A percentile compares a stretch with the other conserved stretches of the same genome.
phyloP scores from a whole-genome alignment of 305 asterid species.

The Ruellia speciosa region DNA sequence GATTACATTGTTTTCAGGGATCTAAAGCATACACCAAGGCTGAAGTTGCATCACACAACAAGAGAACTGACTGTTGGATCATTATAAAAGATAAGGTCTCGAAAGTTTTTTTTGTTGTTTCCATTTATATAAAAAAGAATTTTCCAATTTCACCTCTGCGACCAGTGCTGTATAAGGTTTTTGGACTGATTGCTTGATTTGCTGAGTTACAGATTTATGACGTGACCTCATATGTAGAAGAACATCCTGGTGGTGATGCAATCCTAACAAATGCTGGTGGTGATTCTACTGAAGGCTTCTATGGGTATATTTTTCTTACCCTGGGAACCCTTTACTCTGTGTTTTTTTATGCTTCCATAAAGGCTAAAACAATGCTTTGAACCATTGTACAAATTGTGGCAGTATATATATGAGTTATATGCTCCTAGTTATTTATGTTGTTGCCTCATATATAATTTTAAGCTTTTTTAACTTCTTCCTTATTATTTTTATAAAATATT shows the following conservation, averaged over 20 bases:
- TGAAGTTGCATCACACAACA: conserved; percentile 73
- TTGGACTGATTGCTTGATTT: background rate
- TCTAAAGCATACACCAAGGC: conserved; percentile 49
- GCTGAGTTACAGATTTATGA: conserved; percentile 59
- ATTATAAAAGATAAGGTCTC: conserved; percentile 79
- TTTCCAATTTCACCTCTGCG: no score
- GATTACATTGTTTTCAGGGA: conserved; percentile 28
- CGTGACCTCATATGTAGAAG: conserved; percentile 90
- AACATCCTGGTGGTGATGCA: conserved; percentile 96
- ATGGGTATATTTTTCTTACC: conserved; percentile 42
- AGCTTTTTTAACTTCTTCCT: conserved; percentile 1
- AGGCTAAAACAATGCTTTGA: conserved; percentile 2
- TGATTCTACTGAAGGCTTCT: conserved; percentile 86
- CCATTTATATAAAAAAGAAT: no score
- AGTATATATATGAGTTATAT: background rate
- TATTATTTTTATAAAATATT: background rate
- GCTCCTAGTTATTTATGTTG: background rate
- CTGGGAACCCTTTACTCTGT: background rate
- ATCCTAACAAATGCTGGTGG: conserved; percentile 82
- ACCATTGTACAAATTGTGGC: background rate
- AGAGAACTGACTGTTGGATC: conserved; percentile 86
- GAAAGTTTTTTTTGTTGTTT: no score
- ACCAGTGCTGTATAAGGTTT: no score
- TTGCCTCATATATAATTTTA: conserved; percentile 1
- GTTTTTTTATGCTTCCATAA: background rate